Base-by-base conservation (phyloP, 202 grass and related monocot genomes). In the Musa balbisiana region DNA sequence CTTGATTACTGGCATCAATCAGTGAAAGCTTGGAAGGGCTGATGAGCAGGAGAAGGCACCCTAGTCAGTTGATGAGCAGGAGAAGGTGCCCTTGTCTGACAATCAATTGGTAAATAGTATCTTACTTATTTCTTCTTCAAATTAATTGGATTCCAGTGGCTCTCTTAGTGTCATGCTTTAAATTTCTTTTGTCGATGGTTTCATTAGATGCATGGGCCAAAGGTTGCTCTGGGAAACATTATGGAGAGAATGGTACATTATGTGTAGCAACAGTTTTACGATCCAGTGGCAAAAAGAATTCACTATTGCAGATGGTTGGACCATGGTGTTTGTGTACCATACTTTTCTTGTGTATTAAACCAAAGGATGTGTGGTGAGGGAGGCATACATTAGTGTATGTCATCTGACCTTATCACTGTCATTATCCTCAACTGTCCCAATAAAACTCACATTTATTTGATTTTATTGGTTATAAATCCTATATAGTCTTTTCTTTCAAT, bases 391-490 rank as follows among this genome's bases (percentile, higher is more conserved):
- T 73, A 24, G 71, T 23, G 22, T 54, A 53, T 25, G 27, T 65
- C 75, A n/a, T 65, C 21, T 65, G 75, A 77, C 3, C 11, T 76
- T 17, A 64, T 65, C 62, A 51, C 25, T 77, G 43, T 24, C 43
- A 65, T 53, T 65, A 66, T 49, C 24, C 58, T 49, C 74, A 76
- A 65, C 60, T 64, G 56, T 64, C 19, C 22, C 58, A 76, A 51
- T 76, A 51, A 77, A 59, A 65, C 52, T 51, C 13, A 62, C 75
- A 77, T 77, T 77, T 77, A 77, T 77, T 50, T 59, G 62, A 77
- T 66, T 77, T 76, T 52, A 65, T 65, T 43, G 12, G 12, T 53
- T 77, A 53, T 77, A 59, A 66, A 77, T 52, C 60, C 49, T 17
- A 64, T 52, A 53, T 25, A 77, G 75, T 49, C 11, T 52, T 65